Conservation (phyloP, 225 moss, liverwort and hornwort species). For the Marchantia polymorpha region DNA sequence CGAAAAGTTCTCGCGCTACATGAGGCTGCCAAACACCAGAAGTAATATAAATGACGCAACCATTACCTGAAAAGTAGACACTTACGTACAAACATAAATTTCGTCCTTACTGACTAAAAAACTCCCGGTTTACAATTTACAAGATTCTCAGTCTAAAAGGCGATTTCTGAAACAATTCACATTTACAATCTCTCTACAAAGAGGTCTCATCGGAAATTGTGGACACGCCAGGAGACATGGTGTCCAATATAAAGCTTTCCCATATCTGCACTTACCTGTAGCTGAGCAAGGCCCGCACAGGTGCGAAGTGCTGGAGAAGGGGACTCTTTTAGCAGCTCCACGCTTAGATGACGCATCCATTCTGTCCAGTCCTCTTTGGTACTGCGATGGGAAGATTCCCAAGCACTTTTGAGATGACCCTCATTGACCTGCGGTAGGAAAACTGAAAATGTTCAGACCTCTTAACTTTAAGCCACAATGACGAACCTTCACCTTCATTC, state of each 20-base stretch:
- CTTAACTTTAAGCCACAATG: no score
- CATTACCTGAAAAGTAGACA: neutral
- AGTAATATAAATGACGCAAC: neutral
- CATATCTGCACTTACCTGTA: constrained; percentile 54
- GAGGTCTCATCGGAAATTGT: no score
- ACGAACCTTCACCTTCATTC: no score
- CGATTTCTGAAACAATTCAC: no score
- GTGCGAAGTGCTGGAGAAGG: constrained; percentile 89
- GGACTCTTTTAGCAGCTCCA: constrained; percentile 94
- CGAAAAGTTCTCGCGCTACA: constrained; percentile 91
- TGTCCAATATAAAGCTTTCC: neutral
- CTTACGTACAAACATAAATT: no score
- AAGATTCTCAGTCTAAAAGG: neutral
- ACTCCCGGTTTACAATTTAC: neutral
- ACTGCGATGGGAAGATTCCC: constrained; percentile 97
- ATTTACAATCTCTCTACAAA: no score
- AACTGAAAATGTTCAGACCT: neutral
- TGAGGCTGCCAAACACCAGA: constrained; percentile 61
- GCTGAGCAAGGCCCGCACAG: constrained; percentile 90
- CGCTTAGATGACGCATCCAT: constrained; percentile 99
- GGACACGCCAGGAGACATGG: no score
- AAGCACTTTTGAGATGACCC: constrained; percentile 70
- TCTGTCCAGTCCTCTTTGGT: constrained; percentile 99
- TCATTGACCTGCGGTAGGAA: constrained; percentile 71
- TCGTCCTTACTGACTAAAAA: neutral